phyloP scores from a whole-genome alignment of 2,329 filamentous ascomycete species.

The Emergomyces orientalis region DNA sequence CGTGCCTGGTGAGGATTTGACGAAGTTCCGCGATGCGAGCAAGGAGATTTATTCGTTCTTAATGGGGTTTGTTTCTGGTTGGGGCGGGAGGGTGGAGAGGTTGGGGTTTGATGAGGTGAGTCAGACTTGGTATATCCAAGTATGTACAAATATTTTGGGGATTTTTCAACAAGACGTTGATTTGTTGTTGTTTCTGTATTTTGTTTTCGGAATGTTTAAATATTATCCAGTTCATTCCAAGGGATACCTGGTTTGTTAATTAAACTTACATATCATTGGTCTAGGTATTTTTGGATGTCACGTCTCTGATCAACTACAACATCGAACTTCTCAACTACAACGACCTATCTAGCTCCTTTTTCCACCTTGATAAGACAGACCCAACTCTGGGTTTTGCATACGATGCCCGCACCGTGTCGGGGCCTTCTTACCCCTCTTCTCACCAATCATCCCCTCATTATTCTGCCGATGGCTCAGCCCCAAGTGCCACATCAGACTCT shows the following conservation, averaged over 20 bases:
- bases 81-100: conserved; percentile 68
- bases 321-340: conserved; percentile 57
- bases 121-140: too few relatives aligned
- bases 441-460: not conserved
- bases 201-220: not conserved
- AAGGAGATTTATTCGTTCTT: conserved; percentile 71
- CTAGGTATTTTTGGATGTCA: conserved; percentile 65
- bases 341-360: conserved; percentile 62
- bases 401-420: conserved; percentile 59
- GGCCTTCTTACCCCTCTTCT: conserved; percentile 48
- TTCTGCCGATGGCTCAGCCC: conserved; percentile 4
- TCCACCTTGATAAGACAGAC: conserved; percentile 62
- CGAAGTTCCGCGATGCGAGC: conserved; percentile 74
- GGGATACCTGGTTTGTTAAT: not conserved
- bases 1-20: conserved; percentile 76
- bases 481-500: conserved; percentile 19
- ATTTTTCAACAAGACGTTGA: not conserved
- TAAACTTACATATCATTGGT: conserved; percentile 5
- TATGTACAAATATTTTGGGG: not conserved
- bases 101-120: conserved; percentile 84
- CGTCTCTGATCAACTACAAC: conserved; percentile 80
- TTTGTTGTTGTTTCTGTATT: not conserved
- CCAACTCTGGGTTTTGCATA: conserved; percentile 73
- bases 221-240: too few relatives aligned
- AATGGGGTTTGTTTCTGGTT: conserved; percentile 52